Evolutionary conservation across 495 filamentous ascomycete genomes (phyloP), one percentile per base, ranked within the genome.

Genomic region (Penicillium psychrofluorescens): DNA sequence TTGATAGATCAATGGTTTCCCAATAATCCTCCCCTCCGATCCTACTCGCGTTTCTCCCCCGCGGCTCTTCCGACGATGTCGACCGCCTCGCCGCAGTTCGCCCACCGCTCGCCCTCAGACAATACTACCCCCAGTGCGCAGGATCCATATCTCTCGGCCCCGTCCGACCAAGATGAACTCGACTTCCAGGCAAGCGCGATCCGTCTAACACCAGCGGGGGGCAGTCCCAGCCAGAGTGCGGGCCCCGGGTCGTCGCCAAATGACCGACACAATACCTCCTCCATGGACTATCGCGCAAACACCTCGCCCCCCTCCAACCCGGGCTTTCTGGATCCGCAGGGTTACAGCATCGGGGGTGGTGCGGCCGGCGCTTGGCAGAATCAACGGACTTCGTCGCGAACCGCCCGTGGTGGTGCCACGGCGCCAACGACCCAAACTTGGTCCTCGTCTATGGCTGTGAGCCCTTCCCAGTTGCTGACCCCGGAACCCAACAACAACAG

Each of bases 71-170:
- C 32, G 28, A 45, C 12, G 35, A 55, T 57, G 54, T 61, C 57
- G 46, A 51, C 51, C 7, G 15, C 22, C 22, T 22, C 22, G 22
- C 22, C 22, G 22, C 22, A 22, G 22, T 22, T 22, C 22, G 22
- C 22, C 22, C 22, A 22, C 22, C 22, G 22, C 22, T 22, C 22
- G 22, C 22, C 22, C 22, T 2, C 22, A 22, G 22, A 22, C 22
- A 22, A 22, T 6, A 22, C 2, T 4, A 22, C 22, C 22, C 22
- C 22, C 22, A 22, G 32, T 12, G 10, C 32, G n/a, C 48, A 53
- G 31, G 66, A 72, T 36, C 63, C 64, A 16, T 72, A 70, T 48
- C 59, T 70, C 7, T 68, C 66, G 5, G 57, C 64, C 12, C 51
- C 59, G 7, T 63, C 59, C 9, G 69, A 71, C 45, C 66, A 62